A percentile compares a stretch with the other conserved stretches of the same genome.
Evolutionary conservation across 371 early-diverging fungal genomes (phyloP).

Genomic region (Mucor saturninus): DNA sequence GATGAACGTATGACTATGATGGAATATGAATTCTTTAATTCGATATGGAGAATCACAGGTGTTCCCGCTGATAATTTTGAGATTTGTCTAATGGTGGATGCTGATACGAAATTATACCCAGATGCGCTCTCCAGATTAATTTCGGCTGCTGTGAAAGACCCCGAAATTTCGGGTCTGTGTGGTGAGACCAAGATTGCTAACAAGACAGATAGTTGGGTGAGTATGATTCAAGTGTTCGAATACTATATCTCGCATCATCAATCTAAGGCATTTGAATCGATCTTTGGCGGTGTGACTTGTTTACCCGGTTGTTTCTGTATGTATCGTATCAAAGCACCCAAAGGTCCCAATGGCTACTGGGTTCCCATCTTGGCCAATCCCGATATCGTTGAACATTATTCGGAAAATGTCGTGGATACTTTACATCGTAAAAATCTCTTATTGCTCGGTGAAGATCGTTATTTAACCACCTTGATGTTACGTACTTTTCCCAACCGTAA

Average conservation of each 20-base stretch:
- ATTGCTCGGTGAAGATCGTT: conserved; percentile 98
- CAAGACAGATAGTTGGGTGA: conserved; percentile 83
- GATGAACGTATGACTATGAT: conserved; percentile 95
- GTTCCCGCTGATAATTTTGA: conserved; percentile 88
- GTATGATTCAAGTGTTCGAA: conserved; percentile 81
- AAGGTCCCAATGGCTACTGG: conserved; percentile 78
- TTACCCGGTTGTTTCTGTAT: conserved; percentile 97
- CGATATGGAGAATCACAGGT: conserved; percentile 83
- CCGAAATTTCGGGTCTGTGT: conserved; percentile 79
- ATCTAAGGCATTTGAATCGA: conserved; percentile 91
- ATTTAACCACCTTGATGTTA: conserved; percentile 98
- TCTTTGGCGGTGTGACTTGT: conserved; percentile 97
- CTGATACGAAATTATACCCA: conserved; percentile 90
- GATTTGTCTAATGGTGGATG: conserved; percentile 96
- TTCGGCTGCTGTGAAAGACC: conserved; percentile 71
- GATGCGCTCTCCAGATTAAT: conserved; percentile 79
- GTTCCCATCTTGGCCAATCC: conserved; percentile 92
- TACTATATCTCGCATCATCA: conserved; percentile 94
- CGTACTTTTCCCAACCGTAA: conserved; percentile 96
- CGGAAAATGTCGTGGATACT: conserved; percentile 95
- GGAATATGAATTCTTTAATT: conserved; percentile 94
- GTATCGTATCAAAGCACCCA: conserved; percentile 90
- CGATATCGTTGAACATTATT: conserved; percentile 94
- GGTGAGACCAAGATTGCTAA: conserved; percentile 93
- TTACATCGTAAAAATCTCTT: conserved; percentile 98